Evolutionary conservation across 345 rosid species (phyloP).

Genomic region (Populus deltoides): DNA sequence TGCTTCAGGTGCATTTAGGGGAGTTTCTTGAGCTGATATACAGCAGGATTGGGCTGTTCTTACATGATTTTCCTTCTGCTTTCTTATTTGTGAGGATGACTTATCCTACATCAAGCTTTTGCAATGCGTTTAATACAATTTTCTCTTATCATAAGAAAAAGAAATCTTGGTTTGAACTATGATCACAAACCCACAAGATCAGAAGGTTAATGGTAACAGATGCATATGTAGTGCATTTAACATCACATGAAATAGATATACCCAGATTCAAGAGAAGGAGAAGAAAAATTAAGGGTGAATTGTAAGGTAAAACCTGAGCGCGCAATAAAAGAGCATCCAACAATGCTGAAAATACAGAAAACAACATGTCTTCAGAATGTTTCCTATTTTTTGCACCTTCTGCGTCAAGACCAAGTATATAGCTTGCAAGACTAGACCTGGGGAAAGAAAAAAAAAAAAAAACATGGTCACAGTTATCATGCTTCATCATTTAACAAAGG

Average conservation of each 20-base stretch:
- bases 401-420: conserved; percentile 56
- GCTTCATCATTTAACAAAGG: conserved; percentile 1
- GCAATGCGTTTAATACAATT: too few species aligned
- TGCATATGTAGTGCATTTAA: neutral
- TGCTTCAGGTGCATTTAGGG: too few species aligned
- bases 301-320: conserved; percentile 64
- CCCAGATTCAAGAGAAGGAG: neutral
- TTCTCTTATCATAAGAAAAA: neutral
- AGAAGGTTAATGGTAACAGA: neutral
- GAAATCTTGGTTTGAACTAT: neutral
- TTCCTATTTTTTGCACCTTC: conserved; percentile 40
- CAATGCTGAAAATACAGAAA: conserved; percentile 70
- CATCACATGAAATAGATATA: conserved; percentile 1
- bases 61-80: too few species aligned
- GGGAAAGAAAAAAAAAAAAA: conserved; percentile 14
- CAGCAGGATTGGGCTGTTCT: too few species aligned
- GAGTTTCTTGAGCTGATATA: too few species aligned
- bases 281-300: conserved; percentile 8
- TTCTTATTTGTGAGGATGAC: too few species aligned
- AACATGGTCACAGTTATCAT: neutral
- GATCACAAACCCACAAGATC: neutral
- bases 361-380: conserved; percentile 55
- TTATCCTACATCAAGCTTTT: too few species aligned
- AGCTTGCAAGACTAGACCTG: conserved; percentile 84
- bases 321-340: conserved; percentile 80